phyloP scores from a whole-genome alignment of 495 filamentous ascomycete species.

The Penicillium malachiteum region DNA sequence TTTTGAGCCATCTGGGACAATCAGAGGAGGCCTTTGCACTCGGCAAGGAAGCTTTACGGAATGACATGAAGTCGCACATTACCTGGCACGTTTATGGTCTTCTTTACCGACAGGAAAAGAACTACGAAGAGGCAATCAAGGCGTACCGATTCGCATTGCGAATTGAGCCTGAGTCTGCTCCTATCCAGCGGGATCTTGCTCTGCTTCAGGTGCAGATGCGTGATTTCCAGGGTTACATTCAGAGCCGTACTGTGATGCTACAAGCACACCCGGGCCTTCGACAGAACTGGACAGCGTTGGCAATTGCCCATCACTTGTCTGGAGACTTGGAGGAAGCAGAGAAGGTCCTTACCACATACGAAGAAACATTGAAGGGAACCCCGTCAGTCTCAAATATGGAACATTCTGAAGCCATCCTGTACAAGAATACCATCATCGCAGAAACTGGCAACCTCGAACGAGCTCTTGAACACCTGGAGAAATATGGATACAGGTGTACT shows the following conservation, averaged over 20 bases:
- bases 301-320: conserved; percentile 85
- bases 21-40: conserved; percentile 89
- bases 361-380: conserved; percentile 79
- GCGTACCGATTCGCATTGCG: conserved; percentile 93
- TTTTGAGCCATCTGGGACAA: conserved; percentile 88
- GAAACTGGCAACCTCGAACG: conserved; percentile 75
- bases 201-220: conserved; percentile 95
- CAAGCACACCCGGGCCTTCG: conserved; percentile 73
- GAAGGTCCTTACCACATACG: conserved; percentile 84
- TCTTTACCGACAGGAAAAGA: conserved; percentile 87
- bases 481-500: conserved; percentile 69
- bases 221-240: conserved; percentile 89
- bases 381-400: conserved; percentile 80
- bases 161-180: conserved; percentile 86
- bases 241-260: conserved; percentile 81
- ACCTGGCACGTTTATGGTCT: conserved; percentile 99
- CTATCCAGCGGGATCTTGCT: conserved; percentile 93
- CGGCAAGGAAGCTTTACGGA: conserved; percentile 83
- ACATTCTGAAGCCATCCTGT: conserved; percentile 92
- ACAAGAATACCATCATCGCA: conserved; percentile 93
- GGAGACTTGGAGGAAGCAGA: conserved; percentile 85
- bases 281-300: conserved; percentile 94
- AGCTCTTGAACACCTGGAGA: conserved; percentile 84
- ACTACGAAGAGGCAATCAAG: conserved; percentile 98
- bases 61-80: conserved; percentile 98